Evolutionary conservation across 2,329 filamentous ascomycete genomes (phyloP).

Genomic region (Fusarium sp.): DNA sequence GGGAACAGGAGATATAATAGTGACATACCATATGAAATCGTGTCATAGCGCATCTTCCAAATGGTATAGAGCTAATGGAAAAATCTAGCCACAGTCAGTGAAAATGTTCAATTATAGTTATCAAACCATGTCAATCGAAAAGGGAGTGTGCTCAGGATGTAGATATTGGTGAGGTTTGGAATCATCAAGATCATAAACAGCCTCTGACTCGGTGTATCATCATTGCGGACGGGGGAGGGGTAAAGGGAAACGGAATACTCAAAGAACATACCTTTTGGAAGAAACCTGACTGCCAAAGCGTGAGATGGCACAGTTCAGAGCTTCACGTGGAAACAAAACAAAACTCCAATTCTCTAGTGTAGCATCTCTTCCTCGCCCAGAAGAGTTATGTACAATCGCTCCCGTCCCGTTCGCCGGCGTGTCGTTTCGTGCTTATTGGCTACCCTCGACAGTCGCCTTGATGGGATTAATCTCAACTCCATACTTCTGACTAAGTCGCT

Average conservation of each 20-base stretch:
- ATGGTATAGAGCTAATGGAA: not conserved
- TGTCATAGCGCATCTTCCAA: not conserved
- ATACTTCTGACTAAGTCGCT: constrained; percentile 87
- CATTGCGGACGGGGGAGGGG: constrained; percentile 43
- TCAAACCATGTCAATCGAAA: not conserved
- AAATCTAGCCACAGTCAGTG: constrained; percentile 9
- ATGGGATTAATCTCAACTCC: constrained; percentile 84
- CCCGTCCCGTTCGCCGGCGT: constrained; percentile 41
- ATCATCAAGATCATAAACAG: constrained; percentile 61
- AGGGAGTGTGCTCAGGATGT: constrained; percentile 22
- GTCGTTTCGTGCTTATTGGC: constrained; percentile 47
- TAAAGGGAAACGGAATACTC: not conserved
- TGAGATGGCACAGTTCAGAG: constrained; percentile 42
- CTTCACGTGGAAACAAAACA: constrained; percentile 46
- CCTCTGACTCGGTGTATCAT: constrained; percentile 59
- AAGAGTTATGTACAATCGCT: constrained; percentile 53
- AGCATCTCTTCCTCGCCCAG: constrained; percentile 50
- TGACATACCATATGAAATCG: constrained; percentile 37
- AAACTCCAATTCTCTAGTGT: constrained; percentile 56
- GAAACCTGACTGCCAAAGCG: constrained; percentile 22
- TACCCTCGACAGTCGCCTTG: constrained; percentile 60
- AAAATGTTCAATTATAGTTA: not conserved
- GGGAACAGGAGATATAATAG: not conserved
- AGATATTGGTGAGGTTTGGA: constrained; percentile 49
- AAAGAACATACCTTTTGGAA: constrained; percentile 42